phyloP scores from a whole-genome alignment of 148 eudicot species.

The Chenopodium quinoa region DNA sequence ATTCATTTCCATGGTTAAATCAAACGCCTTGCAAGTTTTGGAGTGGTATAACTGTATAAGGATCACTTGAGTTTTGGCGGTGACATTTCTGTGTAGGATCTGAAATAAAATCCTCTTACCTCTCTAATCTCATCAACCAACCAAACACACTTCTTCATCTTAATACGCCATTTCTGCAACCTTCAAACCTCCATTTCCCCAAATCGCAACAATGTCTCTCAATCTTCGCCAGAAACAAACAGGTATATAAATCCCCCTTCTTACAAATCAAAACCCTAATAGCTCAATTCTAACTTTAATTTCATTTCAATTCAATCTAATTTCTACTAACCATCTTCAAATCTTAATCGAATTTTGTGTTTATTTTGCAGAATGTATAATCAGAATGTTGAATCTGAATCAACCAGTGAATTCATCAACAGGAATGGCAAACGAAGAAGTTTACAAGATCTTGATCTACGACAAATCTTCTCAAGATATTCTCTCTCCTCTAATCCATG shows the following conservation, averaged over 20 bases:
- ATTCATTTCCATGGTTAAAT: no score
- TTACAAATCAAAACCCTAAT: slow-evolving; percentile 11
- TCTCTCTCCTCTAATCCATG: slow-evolving; percentile 89
- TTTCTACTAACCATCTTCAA: background rate
- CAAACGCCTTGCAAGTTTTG: no score
- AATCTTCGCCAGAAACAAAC: slow-evolving; percentile 89
- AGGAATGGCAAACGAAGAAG: slow-evolving; percentile 79
- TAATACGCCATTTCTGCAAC: background rate
- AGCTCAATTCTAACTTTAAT: background rate
- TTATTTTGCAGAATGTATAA: slow-evolving; percentile 66
- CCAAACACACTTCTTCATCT: background rate
- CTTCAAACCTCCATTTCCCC: background rate
- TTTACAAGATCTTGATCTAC: slow-evolving; percentile 94
- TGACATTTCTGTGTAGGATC: background rate
- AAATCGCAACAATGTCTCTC: slow-evolving; percentile 54
- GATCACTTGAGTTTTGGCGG: background rate
- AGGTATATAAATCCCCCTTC: slow-evolving; percentile 36
- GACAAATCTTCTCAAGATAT: slow-evolving; percentile 79
- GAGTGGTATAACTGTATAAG: no score
- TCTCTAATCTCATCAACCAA: no score
- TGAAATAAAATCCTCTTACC: background rate
- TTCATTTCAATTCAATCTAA: slow-evolving; percentile 1
- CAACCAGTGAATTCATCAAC: slow-evolving; percentile 63
- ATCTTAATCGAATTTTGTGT: background rate
- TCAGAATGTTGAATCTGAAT: slow-evolving; percentile 87